A percentile compares a stretch with the other conserved stretches of the same genome.
These are phyloP conservation scores for Sporothrix globosa DNA, from an alignment of 2,329 filamentous ascomycete species.

Conservation along the genomic window DNA sequence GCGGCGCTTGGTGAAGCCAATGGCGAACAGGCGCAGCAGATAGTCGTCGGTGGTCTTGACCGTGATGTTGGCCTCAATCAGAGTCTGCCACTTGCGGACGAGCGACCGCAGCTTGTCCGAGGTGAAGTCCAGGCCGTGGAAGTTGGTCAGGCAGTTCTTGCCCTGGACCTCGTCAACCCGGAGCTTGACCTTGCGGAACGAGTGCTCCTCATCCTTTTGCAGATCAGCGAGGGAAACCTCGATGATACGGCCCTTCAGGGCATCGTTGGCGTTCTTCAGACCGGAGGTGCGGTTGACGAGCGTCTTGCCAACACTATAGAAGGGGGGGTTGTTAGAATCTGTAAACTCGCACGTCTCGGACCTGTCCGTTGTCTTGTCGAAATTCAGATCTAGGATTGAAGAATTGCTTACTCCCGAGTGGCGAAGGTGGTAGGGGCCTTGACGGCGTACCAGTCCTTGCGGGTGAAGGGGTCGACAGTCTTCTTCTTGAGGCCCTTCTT, in stretches of 20 bases:
- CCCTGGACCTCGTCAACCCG: conserved; percentile 98
- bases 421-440: conserved; percentile 98
- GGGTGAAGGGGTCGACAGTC: conserved; percentile 93
- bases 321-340: not conserved
- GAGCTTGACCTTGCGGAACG: conserved; percentile 99
- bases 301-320: conserved; percentile 93
- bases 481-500: conserved; percentile 99
- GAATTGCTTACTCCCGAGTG: conserved; percentile 81
- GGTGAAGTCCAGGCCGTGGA: conserved; percentile 99
- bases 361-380: not conserved
- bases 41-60: conserved; percentile 99
- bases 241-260: conserved; percentile 97
- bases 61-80: conserved; percentile 99
- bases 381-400: not conserved
- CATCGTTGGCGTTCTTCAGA: conserved; percentile 99
- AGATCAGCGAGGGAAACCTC: conserved; percentile 98
- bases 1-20: conserved; percentile 98
- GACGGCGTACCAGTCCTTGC: conserved; percentile 99
- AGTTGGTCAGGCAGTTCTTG: conserved; percentile 99
- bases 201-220: conserved; percentile 99
- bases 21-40: conserved; percentile 97
- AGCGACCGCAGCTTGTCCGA: conserved; percentile 99
- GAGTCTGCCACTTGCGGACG: conserved; percentile 98
- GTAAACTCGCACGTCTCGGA: not conserved
- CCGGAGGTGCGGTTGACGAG: conserved; percentile 98